These are phyloP conservation scores for Brassica nigra DNA, from an alignment of 345 rosid species.

Conservation along the genomic window DNA sequence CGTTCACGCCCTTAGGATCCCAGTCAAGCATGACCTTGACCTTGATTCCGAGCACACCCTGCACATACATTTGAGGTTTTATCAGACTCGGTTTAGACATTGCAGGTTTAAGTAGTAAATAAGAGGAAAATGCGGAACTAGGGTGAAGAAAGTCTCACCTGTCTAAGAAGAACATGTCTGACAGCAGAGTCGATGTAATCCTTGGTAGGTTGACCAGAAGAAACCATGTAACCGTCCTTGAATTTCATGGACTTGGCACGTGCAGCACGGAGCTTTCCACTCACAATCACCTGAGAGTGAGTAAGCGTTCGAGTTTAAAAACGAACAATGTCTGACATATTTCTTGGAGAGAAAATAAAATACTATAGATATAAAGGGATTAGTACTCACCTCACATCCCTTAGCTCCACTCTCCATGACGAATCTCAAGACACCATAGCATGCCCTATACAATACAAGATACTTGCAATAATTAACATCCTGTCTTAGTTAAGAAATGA, in stretches of 20 bases:
- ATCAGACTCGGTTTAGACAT: background rate
- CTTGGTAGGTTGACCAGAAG: conserved; percentile 76
- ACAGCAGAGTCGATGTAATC: conserved; percentile 80
- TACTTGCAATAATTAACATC: background rate
- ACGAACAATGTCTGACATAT: background rate
- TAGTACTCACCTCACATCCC: conserved; percentile 63
- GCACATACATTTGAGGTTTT: background rate
- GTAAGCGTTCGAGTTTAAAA: conserved; percentile 18
- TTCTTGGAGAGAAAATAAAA: background rate
- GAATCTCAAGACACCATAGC: conserved; percentile 79
- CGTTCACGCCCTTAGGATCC: conserved; percentile 64
- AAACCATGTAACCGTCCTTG: conserved; percentile 66
- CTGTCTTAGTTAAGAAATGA: background rate
- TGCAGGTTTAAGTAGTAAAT: background rate
- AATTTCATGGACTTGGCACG: conserved; percentile 86
- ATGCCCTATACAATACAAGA: conserved; percentile 49
- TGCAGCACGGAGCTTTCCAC: conserved; percentile 71
- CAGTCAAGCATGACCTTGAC: conserved; percentile 77
- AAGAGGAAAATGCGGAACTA: too few species aligned
- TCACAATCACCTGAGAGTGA: conserved; percentile 57
- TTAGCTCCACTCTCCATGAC: conserved; percentile 84
- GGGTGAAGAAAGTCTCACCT: conserved; percentile 42
- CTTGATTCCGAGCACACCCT: conserved; percentile 80
- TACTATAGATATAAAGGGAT: background rate
- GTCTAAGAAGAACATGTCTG: conserved; percentile 69